Conservation (phyloP, 352 stramenopile genomes). For the Globisporangium rhizosaccharum region DNA sequence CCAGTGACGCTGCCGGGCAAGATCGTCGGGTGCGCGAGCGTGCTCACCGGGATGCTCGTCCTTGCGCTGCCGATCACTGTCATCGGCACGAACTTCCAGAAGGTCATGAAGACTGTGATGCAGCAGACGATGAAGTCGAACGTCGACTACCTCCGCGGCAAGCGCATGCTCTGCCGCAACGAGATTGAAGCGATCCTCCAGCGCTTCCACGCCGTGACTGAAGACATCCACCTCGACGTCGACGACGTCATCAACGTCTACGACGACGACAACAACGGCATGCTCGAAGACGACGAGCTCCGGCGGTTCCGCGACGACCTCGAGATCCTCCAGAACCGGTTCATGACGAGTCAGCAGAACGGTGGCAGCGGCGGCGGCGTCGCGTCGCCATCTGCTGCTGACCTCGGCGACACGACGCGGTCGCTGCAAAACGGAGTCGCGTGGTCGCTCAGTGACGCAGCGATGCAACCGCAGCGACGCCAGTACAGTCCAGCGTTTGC, state of each 20-base stretch:
- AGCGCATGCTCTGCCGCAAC: slow-evolving; percentile 61
- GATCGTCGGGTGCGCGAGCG: slow-evolving; percentile 59
- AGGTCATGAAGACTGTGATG: slow-evolving; percentile 78
- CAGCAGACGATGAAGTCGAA: slow-evolving; percentile 78
- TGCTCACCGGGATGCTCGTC: slow-evolving; percentile 83
- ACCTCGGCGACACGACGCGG: background rate
- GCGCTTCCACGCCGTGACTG: slow-evolving; percentile 65
- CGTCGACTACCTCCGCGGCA: slow-evolving; percentile 69
- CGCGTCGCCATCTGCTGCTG: background rate
- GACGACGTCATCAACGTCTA: slow-evolving; percentile 80
- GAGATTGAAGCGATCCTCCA: slow-evolving; percentile 72
- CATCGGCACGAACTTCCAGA: slow-evolving; percentile 86
- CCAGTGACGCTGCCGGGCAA: slow-evolving; percentile 71
- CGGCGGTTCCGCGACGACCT: slow-evolving; percentile 62
- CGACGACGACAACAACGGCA: slow-evolving; percentile 72
- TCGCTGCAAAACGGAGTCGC: background rate
- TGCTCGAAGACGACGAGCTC: slow-evolving; percentile 73
- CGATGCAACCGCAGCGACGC: background rate
- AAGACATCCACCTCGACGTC: slow-evolving; percentile 68
- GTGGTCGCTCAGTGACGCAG: background rate
- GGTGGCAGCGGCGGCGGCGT: background rate
- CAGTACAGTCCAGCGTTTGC: background rate
- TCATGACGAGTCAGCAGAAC: slow-evolving; percentile 30
- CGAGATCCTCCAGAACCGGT: slow-evolving; percentile 66
- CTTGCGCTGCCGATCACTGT: slow-evolving; percentile 87